Conservation (phyloP, 805 yeast species). For the Starmerella bacillaris region DNA sequence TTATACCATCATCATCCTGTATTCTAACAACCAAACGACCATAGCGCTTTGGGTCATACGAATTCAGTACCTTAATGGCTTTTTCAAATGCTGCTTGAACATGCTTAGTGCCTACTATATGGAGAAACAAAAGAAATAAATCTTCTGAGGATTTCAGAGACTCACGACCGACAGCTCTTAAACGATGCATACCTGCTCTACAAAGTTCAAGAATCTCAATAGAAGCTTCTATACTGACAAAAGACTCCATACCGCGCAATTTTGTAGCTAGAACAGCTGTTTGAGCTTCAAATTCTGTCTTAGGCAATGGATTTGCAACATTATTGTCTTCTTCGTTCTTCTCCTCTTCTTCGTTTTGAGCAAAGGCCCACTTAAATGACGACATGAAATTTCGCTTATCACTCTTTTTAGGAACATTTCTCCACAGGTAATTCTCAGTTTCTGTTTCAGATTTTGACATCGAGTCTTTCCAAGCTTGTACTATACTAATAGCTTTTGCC, state of each 20-base stretch:
- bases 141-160: slow-evolving; percentile 35
- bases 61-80: slow-evolving; percentile 51
- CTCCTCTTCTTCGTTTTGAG: slow-evolving; percentile 4
- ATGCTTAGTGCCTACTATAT: slow-evolving; percentile 51
- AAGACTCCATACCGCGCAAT: slow-evolving; percentile 53
- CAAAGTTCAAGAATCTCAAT: slow-evolving; percentile 54
- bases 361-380: slow-evolving; percentile 26
- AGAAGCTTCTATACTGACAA: slow-evolving; percentile 67
- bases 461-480: slow-evolving; percentile 20
- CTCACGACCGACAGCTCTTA: slow-evolving; percentile 27
- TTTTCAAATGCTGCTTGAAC: slow-evolving; percentile 68
- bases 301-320: slow-evolving; percentile 6
- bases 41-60: slow-evolving; percentile 43
- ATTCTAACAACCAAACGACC: slow-evolving; percentile 17
- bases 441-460: slow-evolving; percentile 31
- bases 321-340: neutral
- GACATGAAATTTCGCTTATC: slow-evolving; percentile 36
- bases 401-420: slow-evolving; percentile 28
- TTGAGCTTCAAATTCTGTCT: slow-evolving; percentile 52
- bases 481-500: slow-evolving; percentile 18
- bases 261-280: slow-evolving; percentile 60
- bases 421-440: slow-evolving; percentile 31
- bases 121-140: slow-evolving; percentile 51
- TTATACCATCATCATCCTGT: neutral
- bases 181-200: slow-evolving; percentile 41